Base-by-base conservation (phyloP, 1,139 yeast species). In the Meyerozyma guilliermondii region DNA sequence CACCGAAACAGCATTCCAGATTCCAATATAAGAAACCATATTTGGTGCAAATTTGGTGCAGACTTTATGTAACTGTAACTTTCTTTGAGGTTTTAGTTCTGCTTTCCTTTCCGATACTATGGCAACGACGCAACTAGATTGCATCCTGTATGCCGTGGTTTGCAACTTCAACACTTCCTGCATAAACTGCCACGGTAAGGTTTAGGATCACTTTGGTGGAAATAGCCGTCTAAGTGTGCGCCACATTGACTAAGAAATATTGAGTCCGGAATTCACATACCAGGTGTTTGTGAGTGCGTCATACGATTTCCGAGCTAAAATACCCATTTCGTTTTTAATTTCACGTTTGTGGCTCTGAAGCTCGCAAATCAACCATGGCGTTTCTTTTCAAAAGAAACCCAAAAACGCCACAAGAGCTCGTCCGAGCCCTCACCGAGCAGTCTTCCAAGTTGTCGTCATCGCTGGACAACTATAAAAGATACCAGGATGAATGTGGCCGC, bases 331-430 rank as follows among this genome's bases (percentile, higher is more conserved):
- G 11, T n/a, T 5, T 9, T 13, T 26, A 5, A 10, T n/a, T n/a
- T 26, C 13, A 3, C 28, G 5, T 26, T 26, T 26, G 28, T 26
- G 28, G 28, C 28, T 10, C 28, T 7, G 22, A 26, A n/a, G 28
- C 13, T 26, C 11, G 5, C 13, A 26, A 11, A 29, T 9, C 28
- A 34, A 17, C 11, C 27, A 88, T 91, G 96, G 86, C 97, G 16
- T 91, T 91, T 57, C 71, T 92, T 55, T 91, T 92, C 74, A 86
- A 88, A 53, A 76, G 96, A 58, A 87, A 83, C 59, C 96, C 95
- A n/a, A 88, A 88, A 62, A 83, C 96, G 2, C 95, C 97, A 1
- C 80, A 77, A 30, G 98, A 92, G 56, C 74, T 89, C 46, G 84
- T 88, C 13, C 75, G 87, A 44, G 80, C 82, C 11, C 71, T 89